A percentile compares a stretch with the other conserved stretches of the same genome.
Conservation (phyloP, 1,139 yeast genomes). For the Wickerhamomyces sp. region DNA sequence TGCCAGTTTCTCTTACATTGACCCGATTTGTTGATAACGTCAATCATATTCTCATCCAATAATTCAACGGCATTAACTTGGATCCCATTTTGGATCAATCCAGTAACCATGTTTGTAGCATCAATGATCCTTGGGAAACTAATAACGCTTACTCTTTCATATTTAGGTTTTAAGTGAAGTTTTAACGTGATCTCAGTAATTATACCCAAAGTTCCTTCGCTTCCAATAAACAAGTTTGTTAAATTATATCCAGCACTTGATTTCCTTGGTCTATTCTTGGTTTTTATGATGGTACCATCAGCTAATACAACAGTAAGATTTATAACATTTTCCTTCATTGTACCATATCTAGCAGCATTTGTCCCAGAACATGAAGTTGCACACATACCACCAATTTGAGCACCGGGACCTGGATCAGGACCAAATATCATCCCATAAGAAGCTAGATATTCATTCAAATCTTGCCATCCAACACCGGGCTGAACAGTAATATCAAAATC, state of each 20-base stretch:
- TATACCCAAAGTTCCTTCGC: constrained; percentile 73
- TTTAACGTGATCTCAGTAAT: constrained; percentile 70
- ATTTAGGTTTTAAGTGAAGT: constrained; percentile 57
- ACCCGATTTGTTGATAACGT: constrained; percentile 40
- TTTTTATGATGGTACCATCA: constrained; percentile 70
- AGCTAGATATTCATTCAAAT: constrained; percentile 49
- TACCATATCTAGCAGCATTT: constrained; percentile 68
- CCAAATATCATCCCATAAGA: constrained; percentile 49
- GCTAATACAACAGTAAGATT: constrained; percentile 70
- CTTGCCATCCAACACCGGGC: constrained; percentile 73
- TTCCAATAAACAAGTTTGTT: constrained; percentile 60
- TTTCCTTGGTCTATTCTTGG: constrained; percentile 68
- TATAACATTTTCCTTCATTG: constrained; percentile 68
- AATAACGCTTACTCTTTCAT: constrained; percentile 60
- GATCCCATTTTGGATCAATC: constrained; percentile 47
- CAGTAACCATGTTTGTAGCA: constrained; percentile 56
- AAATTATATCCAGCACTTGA: constrained; percentile 74
- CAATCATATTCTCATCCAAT: constrained; percentile 53
- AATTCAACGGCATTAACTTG: constrained; percentile 62
- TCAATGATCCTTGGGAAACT: constrained; percentile 48
- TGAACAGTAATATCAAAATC: constrained; percentile 65
- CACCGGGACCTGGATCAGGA: constrained; percentile 82
- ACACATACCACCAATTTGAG: constrained; percentile 70
- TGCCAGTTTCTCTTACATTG: constrained; percentile 37
- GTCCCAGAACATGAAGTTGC: constrained; percentile 77